phyloP scores from a whole-genome alignment of 1,284 basidiomycete genomes.

The Leccinum griseonigrum region DNA sequence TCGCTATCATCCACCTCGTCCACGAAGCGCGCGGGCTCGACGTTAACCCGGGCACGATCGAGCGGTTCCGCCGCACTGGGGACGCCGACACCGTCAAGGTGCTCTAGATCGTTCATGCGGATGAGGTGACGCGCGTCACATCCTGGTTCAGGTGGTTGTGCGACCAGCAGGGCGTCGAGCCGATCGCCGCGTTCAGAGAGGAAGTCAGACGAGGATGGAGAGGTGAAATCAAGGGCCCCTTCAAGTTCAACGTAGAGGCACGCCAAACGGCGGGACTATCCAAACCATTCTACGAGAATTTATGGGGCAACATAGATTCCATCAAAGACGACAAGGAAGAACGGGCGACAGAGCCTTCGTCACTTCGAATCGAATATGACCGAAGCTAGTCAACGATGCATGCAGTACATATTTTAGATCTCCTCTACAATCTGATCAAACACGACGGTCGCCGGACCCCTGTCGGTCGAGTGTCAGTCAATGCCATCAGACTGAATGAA shows the following conservation, averaged over 20 bases:
- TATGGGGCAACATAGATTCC: not conserved
- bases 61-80: not conserved
- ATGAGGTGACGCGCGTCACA: slow-evolving; percentile 1
- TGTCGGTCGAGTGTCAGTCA: slow-evolving; percentile 13
- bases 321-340: not conserved
- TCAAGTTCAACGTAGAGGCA: slow-evolving; percentile 1
- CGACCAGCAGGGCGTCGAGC: not conserved
- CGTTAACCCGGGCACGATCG: not conserved
- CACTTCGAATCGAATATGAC: not conserved
- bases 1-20: not conserved
- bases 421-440: slow-evolving; percentile 35
- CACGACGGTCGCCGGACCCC: slow-evolving; percentile 32
- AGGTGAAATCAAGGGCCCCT: not conserved
- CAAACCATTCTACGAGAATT: not conserved
- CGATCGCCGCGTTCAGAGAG: not conserved
- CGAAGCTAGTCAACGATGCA: not conserved
- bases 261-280: not conserved
- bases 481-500: no score
- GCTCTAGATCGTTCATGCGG: not conserved
- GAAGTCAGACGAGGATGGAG: not conserved
- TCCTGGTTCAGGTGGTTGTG: slow-evolving; percentile 1
- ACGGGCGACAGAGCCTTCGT: not conserved
- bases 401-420: slow-evolving; percentile 9
- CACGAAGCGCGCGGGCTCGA: not conserved
- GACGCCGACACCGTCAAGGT: not conserved